Conservation (phyloP, 192 early-diverging fungal genomes). For the Lobulomyces angularis region DNA sequence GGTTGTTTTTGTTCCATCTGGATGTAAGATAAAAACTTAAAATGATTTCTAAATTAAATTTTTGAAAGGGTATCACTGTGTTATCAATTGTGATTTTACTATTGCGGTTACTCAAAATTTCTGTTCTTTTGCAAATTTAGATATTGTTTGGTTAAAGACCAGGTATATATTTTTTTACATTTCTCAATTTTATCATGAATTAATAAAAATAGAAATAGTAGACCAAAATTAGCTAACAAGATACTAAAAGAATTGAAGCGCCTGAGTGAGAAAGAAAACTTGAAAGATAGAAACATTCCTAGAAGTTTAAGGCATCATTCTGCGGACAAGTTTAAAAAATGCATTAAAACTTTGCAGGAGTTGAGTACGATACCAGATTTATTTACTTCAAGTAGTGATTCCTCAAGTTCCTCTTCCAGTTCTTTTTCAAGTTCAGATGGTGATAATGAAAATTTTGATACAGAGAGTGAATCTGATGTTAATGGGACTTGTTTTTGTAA, state of each 20-base stretch:
- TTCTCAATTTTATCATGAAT: too few relatives aligned
- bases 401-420: constrained; percentile 6
- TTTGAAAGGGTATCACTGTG: not conserved
- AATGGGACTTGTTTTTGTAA: too few relatives aligned
- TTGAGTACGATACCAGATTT: constrained; percentile 7
- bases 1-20: constrained; percentile 70
- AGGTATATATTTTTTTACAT: too few relatives aligned
- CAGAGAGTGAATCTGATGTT: constrained; percentile 30
- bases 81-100: constrained; percentile 41
- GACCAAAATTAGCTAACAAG: constrained; percentile 39
- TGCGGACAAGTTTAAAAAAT: constrained; percentile 28
- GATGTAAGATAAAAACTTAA: constrained; percentile 58
- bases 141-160: constrained; percentile 54
- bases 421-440: not conserved
- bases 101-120: constrained; percentile 75
- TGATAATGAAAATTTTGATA: constrained; percentile 10
- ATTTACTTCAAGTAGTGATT: constrained; percentile 2
- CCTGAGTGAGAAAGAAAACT: constrained; percentile 18
- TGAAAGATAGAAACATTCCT: constrained; percentile 17
- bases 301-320: constrained; percentile 22
- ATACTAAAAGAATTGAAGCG: constrained; percentile 23
- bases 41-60: not conserved
- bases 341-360: constrained; percentile 27
- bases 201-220: too few relatives aligned
- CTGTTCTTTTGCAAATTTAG: constrained; percentile 52